Percentiles rank a stretch among this genome's conserved stretches.
Evolutionary conservation across 805 yeast genomes (phyloP).

Genomic region (Lachancea dasiensis): DNA sequence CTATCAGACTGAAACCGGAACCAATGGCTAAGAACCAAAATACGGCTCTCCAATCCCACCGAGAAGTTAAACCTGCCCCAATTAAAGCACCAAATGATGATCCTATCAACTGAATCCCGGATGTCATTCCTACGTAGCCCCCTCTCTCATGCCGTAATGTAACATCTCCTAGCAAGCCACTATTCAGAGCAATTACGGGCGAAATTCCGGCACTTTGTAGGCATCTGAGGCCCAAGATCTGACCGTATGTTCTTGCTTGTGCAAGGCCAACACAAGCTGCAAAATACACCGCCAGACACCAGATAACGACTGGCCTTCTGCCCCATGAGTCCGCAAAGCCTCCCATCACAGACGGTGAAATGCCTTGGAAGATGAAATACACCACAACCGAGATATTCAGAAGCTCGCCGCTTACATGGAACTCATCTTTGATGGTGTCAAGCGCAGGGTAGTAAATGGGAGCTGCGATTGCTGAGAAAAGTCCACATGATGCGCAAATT

Average conservation of each 20-base stretch:
- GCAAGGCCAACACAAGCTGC: conserved; percentile 66
- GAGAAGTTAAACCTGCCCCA: conserved; percentile 39
- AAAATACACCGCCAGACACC: conserved; percentile 49
- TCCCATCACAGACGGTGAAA: conserved; percentile 65
- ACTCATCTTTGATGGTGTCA: conserved; percentile 48
- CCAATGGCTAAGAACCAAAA: conserved; percentile 71
- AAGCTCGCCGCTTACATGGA: conserved; percentile 48
- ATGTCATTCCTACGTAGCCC: conserved; percentile 56
- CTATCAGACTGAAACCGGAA: conserved; percentile 40
- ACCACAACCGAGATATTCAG: conserved; percentile 71
- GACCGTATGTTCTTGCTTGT: conserved; percentile 47
- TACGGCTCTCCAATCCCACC: conserved; percentile 64
- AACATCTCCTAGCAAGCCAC: conserved; percentile 71
- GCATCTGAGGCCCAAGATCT: conserved; percentile 58
- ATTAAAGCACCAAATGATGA: conserved; percentile 77
- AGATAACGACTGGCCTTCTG: conserved; percentile 58
- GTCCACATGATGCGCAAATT: conserved; percentile 42
- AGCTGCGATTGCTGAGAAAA: conserved; percentile 65
- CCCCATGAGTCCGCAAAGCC: conserved; percentile 66
- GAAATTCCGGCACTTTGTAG: conserved; percentile 73
- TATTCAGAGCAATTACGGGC: conserved; percentile 62
- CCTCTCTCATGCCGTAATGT: conserved; percentile 65
- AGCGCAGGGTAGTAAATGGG: conserved; percentile 81
- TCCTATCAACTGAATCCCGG: conserved; percentile 64
- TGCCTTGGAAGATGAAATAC: conserved; percentile 69